A percentile compares a stretch with the other conserved stretches of the same genome.
These are phyloP conservation scores for Phoma sp. DNA, from an alignment of 2,329 filamentous ascomycete genomes.

Conservation along the genomic window DNA sequence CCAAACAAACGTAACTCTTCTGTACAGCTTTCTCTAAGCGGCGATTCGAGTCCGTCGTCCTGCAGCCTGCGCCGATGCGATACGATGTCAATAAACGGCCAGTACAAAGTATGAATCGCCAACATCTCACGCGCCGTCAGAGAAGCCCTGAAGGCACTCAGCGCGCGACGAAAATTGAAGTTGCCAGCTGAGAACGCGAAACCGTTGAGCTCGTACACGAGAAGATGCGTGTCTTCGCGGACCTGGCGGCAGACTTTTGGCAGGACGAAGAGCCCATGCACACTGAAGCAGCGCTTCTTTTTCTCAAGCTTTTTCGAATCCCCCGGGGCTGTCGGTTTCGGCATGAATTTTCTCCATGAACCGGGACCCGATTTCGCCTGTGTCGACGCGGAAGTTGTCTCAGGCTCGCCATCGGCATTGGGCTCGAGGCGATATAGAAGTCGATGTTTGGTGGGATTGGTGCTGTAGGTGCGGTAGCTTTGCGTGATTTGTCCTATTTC, in stretches of 20 bases:
- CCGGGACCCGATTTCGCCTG: not conserved
- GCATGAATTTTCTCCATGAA: not conserved
- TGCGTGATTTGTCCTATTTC: not conserved
- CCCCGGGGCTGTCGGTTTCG: not conserved
- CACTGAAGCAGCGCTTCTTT: not conserved
- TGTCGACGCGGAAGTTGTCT: not conserved
- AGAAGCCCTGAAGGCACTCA: not conserved
- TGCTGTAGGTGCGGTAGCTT: not conserved
- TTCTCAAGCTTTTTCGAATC: not conserved
- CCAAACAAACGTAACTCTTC: not conserved
- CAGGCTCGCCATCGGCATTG: not conserved
- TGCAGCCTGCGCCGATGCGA: not conserved
- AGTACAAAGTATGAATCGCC: not conserved
- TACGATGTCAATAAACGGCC: slow-evolving; percentile 1
- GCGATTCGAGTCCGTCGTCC: not conserved
- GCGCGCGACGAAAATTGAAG: not conserved
- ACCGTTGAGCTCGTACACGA: slow-evolving; percentile 2
- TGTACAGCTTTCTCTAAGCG: not conserved
- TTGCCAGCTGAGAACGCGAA: slow-evolving; percentile 1
- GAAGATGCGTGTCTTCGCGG: not conserved
- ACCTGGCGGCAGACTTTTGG: slow-evolving; percentile 1
- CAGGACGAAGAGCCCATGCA: slow-evolving; percentile 3
- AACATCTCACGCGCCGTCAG: not conserved
- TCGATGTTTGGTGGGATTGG: not conserved
- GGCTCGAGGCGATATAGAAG: not conserved